Conservation (phyloP, 108 stramenopile genomes). For the Aurantiochytrium sp. region DNA sequence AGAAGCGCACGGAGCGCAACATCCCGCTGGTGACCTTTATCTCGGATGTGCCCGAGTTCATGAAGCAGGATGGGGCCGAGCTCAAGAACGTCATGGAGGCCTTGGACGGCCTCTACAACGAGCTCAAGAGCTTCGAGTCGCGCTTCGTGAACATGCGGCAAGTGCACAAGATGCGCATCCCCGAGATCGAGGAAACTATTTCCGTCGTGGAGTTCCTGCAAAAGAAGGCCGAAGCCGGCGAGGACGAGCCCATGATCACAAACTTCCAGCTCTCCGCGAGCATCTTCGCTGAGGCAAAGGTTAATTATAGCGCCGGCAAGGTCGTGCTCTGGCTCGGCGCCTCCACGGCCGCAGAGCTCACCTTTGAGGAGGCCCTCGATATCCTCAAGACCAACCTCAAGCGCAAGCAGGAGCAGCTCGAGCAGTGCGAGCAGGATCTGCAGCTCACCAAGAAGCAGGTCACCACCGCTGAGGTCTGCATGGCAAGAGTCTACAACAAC, state of each 20-base stretch:
- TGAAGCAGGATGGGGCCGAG: background rate
- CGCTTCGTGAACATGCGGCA: background rate
- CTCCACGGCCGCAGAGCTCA: conserved; percentile 5
- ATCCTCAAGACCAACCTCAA: background rate
- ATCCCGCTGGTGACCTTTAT: conserved; percentile 8
- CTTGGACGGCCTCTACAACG: background rate
- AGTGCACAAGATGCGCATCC: background rate
- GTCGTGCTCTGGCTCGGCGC: conserved; percentile 22
- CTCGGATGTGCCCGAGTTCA: conserved; percentile 5
- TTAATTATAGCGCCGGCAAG: background rate
- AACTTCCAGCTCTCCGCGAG: conserved; percentile 12
- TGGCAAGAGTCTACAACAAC: conserved; percentile 23
- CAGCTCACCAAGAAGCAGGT: background rate
- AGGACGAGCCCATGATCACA: conserved; percentile 7
- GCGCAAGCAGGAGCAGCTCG: conserved; percentile 16
- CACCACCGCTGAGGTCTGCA: conserved; percentile 18
- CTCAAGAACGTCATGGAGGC: conserved; percentile 4
- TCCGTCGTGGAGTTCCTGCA: background rate
- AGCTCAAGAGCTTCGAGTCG: background rate
- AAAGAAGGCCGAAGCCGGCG: conserved; percentile 1
- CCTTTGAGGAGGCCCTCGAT: background rate
- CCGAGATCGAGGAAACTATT: conserved; percentile 17
- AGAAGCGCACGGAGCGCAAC: background rate
- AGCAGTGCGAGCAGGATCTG: background rate
- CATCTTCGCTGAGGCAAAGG: conserved; percentile 21